These are phyloP conservation scores for Sugiyamaella japonica DNA, from an alignment of 1,139 yeast species.

Conservation along the genomic window DNA sequence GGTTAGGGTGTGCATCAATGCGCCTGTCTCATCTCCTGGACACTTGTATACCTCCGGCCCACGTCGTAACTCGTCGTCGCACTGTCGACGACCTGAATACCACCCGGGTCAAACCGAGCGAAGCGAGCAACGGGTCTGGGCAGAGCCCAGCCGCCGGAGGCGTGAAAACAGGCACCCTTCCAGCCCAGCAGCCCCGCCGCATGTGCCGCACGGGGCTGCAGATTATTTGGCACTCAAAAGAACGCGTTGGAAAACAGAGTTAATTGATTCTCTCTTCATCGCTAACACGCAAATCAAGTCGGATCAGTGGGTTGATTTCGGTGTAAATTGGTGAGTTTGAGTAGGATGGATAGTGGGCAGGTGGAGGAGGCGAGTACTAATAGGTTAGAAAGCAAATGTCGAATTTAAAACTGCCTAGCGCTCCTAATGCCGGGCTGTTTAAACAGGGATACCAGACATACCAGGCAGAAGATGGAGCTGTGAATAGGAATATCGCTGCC, in stretches of 20 bases:
- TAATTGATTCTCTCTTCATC: constrained; percentile 3
- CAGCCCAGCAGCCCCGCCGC: background rate
- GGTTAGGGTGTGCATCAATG: background rate
- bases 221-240: constrained; percentile 4
- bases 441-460: constrained; percentile 95
- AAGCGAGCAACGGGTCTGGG: constrained; percentile 9
- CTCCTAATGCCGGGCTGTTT: constrained; percentile 90
- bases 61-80: no score
- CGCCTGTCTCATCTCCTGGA: no score
- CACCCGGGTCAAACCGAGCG: background rate
- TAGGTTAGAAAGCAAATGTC: constrained; percentile 2
- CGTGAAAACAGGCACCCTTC: no score
- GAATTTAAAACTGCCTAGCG: constrained; percentile 74
- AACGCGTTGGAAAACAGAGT: constrained; percentile 12
- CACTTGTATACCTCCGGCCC: no score
- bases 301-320: background rate
- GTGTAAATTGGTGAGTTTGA: background rate
- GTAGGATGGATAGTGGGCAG: no score
- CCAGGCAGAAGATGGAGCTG: constrained; percentile 91
- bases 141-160: constrained; percentile 8
- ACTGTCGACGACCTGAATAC: no score
- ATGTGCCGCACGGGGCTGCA: background rate
- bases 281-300: background rate
- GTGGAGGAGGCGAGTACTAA: background rate
- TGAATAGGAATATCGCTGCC: constrained; percentile 87